A percentile compares a stretch with the other conserved stretches of the same genome.
These are phyloP conservation scores for Solanum chilense DNA, from an alignment of 257 asterid species.

Conservation along the genomic window DNA sequence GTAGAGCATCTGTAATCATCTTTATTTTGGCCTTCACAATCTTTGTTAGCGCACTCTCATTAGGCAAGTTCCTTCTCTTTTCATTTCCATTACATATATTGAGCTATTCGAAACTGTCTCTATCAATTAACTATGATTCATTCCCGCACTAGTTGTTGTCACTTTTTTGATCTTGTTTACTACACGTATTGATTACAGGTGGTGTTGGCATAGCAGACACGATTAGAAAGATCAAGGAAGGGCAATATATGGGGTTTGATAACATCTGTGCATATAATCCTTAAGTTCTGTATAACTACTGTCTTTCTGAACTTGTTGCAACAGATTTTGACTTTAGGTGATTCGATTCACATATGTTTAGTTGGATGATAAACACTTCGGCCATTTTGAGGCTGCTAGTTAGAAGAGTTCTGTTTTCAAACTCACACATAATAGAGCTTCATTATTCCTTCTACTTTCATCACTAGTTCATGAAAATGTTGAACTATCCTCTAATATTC, in stretches of 20 bases:
- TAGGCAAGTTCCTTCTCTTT: conserved; percentile 28
- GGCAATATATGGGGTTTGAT: conserved; percentile 42
- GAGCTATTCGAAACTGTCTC: background rate
- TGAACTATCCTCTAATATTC: background rate
- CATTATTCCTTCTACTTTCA: background rate
- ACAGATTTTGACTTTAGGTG: background rate
- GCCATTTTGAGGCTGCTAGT: background rate
- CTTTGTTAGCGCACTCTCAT: conserved; percentile 45
- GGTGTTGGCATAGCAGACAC: conserved; percentile 48
- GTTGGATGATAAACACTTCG: background rate
- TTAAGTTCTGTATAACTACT: background rate
- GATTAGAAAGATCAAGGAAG: conserved; percentile 20
- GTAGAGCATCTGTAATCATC: conserved; percentile 63
- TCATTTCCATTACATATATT: background rate
- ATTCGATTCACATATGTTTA: background rate
- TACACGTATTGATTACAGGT: conserved; percentile 20
- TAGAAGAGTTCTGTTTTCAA: background rate
- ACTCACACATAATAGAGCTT: background rate
- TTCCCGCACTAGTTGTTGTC: background rate
- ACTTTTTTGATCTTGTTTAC: background rate
- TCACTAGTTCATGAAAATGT: background rate
- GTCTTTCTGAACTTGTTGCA: background rate
- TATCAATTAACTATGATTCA: background rate
- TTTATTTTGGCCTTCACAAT: conserved; percentile 55
- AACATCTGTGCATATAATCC: conserved; percentile 35